Evolutionary conservation across 108 stramenopile species (phyloP).

Genomic region (Cyclostephanos tholiformis): DNA sequence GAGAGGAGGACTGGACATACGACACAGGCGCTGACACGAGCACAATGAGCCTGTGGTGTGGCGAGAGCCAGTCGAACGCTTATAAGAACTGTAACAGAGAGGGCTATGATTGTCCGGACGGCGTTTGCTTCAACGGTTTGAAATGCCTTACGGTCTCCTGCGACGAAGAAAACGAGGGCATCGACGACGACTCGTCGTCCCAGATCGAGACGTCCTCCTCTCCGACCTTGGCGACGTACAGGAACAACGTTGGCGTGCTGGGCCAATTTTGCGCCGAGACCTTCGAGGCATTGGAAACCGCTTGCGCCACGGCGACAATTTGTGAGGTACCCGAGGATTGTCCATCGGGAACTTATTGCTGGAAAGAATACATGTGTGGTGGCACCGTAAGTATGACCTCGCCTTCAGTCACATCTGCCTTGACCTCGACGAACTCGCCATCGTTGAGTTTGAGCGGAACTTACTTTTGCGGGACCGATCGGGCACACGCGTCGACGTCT

Average conservation of each 20-base stretch:
- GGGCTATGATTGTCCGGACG: slow-evolving; percentile 39
- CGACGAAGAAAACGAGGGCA: background rate
- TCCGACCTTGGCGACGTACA: background rate
- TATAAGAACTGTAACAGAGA: slow-evolving; percentile 30
- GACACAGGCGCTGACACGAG: background rate
- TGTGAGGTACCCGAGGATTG: slow-evolving; percentile 7
- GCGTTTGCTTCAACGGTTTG: slow-evolving; percentile 30
- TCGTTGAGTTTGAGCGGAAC: background rate
- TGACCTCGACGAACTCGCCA: too few species aligned
- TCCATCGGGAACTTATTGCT: slow-evolving; percentile 10
- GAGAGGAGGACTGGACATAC: slow-evolving; percentile 30
- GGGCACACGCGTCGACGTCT: slow-evolving; percentile 23
- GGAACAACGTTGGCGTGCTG: slow-evolving; percentile 4
- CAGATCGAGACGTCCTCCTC: background rate
- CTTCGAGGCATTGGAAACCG: background rate
- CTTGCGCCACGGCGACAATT: background rate
- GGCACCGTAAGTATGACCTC: background rate
- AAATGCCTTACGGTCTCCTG: slow-evolving; percentile 33
- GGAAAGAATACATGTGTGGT: slow-evolving; percentile 3
- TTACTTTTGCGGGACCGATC: slow-evolving; percentile 30
- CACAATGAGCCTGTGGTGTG: slow-evolving; percentile 34
- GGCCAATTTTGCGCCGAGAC: background rate
- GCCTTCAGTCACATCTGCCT: background rate
- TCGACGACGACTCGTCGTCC: background rate
- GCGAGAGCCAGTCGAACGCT: slow-evolving; percentile 26